Evolutionary conservation across 768 basidiomycete genomes (phyloP).

Genomic region (Leucocoprinus birnbaumii): DNA sequence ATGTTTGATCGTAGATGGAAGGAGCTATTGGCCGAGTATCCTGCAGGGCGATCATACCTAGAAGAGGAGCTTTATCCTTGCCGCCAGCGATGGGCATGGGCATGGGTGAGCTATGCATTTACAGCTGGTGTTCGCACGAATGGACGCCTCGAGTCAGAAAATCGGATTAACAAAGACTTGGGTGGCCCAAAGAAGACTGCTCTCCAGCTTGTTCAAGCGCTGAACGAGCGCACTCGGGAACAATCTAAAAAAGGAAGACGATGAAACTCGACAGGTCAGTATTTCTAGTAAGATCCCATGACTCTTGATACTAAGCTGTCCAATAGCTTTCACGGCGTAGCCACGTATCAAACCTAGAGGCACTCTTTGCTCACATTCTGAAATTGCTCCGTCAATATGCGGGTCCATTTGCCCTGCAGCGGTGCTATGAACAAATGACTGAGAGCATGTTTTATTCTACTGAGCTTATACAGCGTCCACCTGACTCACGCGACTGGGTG

Average conservation of each 20-base stretch:
- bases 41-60: constrained; percentile 21
- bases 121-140: constrained; percentile 31
- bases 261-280: no score
- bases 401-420: constrained; percentile 16
- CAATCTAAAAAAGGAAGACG: constrained; percentile 13
- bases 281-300: no score
- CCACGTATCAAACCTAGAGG: no score
- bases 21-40: no score
- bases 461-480: constrained; percentile 20
- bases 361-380: no score
- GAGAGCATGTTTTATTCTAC: constrained; percentile 24
- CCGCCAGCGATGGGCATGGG: constrained; percentile 31
- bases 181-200: constrained; percentile 21
- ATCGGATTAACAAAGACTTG: constrained; percentile 23
- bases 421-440: constrained; percentile 27
- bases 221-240: constrained; percentile 20
- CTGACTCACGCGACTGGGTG: constrained; percentile 25
- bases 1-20: no score
- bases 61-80: constrained; percentile 25
- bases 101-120: constrained; percentile 24
- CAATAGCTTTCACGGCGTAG: no score
- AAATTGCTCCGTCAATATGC: no score
- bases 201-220: constrained; percentile 19
- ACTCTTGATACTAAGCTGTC: no score
- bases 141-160: constrained; percentile 28